Percentiles rank a stretch among this genome's conserved stretches.
Evolutionary conservation across 257 asterid genomes (phyloP).

Genomic region (Schizonepeta tenuifolia): DNA sequence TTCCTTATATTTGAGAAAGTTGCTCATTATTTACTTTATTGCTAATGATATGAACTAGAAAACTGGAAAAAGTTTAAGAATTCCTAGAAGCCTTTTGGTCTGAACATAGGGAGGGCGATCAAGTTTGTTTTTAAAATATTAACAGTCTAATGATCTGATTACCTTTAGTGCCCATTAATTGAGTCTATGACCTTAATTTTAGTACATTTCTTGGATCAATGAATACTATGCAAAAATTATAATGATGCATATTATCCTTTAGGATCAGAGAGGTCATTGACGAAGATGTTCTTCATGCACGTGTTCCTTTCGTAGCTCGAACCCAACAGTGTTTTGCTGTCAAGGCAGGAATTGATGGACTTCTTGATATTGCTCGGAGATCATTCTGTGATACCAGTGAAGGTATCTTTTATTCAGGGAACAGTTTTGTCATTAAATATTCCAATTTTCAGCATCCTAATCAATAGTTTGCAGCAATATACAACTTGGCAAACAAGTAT

Average conservation of each 20-base stretch:
- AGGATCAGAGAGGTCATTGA: conserved; percentile 96
- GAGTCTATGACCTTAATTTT: conserved; percentile 23
- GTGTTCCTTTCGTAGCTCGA: conserved; percentile 93
- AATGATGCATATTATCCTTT: conserved; percentile 28
- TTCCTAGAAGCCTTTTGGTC: not conserved
- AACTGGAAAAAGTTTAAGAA: not conserved
- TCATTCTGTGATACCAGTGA: conserved; percentile 98
- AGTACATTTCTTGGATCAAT: conserved; percentile 18
- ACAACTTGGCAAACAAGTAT: conserved; percentile 88
- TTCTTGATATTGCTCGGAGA: conserved; percentile 90
- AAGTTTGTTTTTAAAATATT: not conserved
- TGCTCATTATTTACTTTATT: conserved; percentile 22
- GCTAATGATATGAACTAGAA: not conserved
- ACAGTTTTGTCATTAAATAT: conserved; percentile 29
- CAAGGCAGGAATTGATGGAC: conserved; percentile 95
- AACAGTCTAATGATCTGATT: conserved; percentile 20
- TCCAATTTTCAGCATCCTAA: conserved; percentile 42
- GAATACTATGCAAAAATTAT: conserved; percentile 14
- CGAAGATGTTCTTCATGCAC: conserved; percentile 93
- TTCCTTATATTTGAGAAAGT: not conserved
- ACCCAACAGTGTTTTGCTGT: conserved; percentile 99
- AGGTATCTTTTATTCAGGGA: conserved; percentile 57
- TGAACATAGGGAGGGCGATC: not conserved
- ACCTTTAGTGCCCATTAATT: conserved; percentile 18
- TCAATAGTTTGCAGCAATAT: conserved; percentile 70